These are phyloP conservation scores for Fragaria ananassa DNA, from an alignment of 306 rosid species.

Conservation along the genomic window DNA sequence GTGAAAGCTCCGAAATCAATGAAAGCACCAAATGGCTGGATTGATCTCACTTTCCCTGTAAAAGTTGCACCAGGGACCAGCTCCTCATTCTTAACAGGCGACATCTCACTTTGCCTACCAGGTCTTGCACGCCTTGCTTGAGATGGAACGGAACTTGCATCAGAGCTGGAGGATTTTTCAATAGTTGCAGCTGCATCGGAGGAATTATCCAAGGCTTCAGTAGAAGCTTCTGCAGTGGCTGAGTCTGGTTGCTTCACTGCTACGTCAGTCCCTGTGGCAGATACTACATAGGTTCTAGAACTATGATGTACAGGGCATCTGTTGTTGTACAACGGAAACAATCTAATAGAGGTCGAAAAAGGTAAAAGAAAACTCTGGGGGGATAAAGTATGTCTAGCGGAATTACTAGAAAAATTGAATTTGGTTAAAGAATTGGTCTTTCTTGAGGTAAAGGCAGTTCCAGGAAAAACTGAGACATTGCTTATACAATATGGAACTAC, in stretches of 20 bases:
- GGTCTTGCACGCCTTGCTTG: slow-evolving; percentile 58
- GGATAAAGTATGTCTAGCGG: slow-evolving; percentile 38
- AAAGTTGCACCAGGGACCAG: slow-evolving; percentile 80
- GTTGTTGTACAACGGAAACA: slow-evolving; percentile 46
- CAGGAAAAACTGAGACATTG: slow-evolving; percentile 67
- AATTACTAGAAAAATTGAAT: slow-evolving; percentile 53
- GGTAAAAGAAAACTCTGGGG: slow-evolving; percentile 52
- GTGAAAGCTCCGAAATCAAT: slow-evolving; percentile 96
- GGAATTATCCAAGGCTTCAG: slow-evolving; percentile 37
- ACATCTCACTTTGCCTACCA: slow-evolving; percentile 83
- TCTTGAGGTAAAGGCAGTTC: slow-evolving; percentile 53
- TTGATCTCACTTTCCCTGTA: slow-evolving; percentile 89
- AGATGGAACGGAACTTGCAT: slow-evolving; percentile 33
- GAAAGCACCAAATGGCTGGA: slow-evolving; percentile 96
- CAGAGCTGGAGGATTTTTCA: slow-evolving; percentile 45
- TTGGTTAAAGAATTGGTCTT: slow-evolving; percentile 47
- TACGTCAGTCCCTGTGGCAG: slow-evolving; percentile 73
- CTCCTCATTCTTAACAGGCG: slow-evolving; percentile 78
- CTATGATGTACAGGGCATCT: slow-evolving; percentile 38
- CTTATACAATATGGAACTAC: slow-evolving; percentile 61
- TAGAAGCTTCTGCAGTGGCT: slow-evolving; percentile 44
- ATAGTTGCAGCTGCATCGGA: slow-evolving; percentile 37
- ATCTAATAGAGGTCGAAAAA: slow-evolving; percentile 44
- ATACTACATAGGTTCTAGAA: slow-evolving; percentile 42
- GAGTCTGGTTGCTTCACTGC: slow-evolving; percentile 66